These are phyloP conservation scores for Thraustochytrium sp. DNA, from an alignment of 352 stramenopile genomes.

Conservation along the genomic window DNA sequence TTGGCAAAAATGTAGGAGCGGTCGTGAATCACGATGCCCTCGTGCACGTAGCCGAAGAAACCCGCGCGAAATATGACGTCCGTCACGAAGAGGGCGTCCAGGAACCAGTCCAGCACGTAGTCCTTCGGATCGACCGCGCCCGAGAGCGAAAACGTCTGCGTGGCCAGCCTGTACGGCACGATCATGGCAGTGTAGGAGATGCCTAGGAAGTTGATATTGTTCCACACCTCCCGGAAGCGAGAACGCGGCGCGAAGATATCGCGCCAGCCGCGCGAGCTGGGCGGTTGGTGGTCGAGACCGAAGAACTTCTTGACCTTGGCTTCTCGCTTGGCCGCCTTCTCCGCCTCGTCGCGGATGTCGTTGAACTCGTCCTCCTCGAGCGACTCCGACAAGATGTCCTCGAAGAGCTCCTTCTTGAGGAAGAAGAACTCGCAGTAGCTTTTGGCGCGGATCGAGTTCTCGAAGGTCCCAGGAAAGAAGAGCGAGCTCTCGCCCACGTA, in stretches of 20 bases:
- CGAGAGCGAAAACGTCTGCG: background rate
- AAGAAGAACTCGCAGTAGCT: slow-evolving; percentile 46
- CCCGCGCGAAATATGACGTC: slow-evolving; percentile 34
- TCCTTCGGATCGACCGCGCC: background rate
- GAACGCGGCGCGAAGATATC: slow-evolving; percentile 25
- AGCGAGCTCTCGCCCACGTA: slow-evolving; percentile 36
- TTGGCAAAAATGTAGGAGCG: slow-evolving; percentile 19
- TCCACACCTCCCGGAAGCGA: slow-evolving; percentile 38
- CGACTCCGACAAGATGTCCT: slow-evolving; percentile 39
- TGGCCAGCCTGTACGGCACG: slow-evolving; percentile 28
- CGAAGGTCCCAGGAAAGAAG: slow-evolving; percentile 35
- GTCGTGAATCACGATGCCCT: slow-evolving; percentile 36
- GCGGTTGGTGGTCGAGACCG: slow-evolving; percentile 1
- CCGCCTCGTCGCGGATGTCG: slow-evolving; percentile 8
- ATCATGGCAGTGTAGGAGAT: slow-evolving; percentile 23
- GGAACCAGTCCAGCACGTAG: slow-evolving; percentile 35
- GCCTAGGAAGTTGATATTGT: slow-evolving; percentile 4
- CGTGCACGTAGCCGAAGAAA: slow-evolving; percentile 30
- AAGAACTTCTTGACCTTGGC: slow-evolving; percentile 48
- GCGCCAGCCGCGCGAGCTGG: background rate
- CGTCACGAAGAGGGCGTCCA: slow-evolving; percentile 36
- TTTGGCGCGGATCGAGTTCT: slow-evolving; percentile 39
- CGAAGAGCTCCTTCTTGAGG: slow-evolving; percentile 43
- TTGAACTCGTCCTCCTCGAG: slow-evolving; percentile 36
- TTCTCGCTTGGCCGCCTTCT: slow-evolving; percentile 34